Base-by-base conservation (phyloP, 2,329 filamentous ascomycete genomes). In the Xylaria hypoxylon region DNA sequence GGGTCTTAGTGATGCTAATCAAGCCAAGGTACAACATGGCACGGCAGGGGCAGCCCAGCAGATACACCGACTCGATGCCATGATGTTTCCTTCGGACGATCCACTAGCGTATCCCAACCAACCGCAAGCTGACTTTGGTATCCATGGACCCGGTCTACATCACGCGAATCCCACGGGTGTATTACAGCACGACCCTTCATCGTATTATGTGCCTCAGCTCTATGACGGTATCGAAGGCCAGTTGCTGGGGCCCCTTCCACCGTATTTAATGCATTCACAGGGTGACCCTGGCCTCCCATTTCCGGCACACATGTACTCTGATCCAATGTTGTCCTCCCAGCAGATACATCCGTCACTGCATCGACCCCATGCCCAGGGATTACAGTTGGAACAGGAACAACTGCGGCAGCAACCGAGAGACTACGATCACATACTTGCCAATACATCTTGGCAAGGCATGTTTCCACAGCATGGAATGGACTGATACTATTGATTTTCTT, bases 61-160 rank as follows among this genome's bases (percentile, higher is more conserved):
- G 4, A 81, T 94, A 17, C 87, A 91, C 70, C 91, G 92, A 75
- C 84, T 94, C 6, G 90, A 90, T 65, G 88, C 89, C 3, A 88
- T 94, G 80, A 94, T 95, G 90, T 95, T 95, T 74, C 90, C 91
- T 1, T 90, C 91, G 0, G 86, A 87, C 38, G 92, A 95, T 72
- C 91, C 92, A 0, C 91, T 95, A 69, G 90, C 90, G 0, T 96
- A 95, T 73, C 92, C 91, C 0, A 93, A 90, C 73, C 91, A 93
- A 70, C 89, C 91, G 0, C 87, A 91, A 81, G 89, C 90, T 81
- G 83, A 87, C 71, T 81, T 87, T 45, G 83, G 83, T 75, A 76
- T 61, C 69, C 77, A 70, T 71, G 78, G 68, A 64, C 67, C 35
- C 70, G 76, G 68, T 73, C 22, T 75, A 26, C 72, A 74, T 44